Conservation (phyloP, 2,329 filamentous ascomycete species). For the Helotiales sp. region DNA sequence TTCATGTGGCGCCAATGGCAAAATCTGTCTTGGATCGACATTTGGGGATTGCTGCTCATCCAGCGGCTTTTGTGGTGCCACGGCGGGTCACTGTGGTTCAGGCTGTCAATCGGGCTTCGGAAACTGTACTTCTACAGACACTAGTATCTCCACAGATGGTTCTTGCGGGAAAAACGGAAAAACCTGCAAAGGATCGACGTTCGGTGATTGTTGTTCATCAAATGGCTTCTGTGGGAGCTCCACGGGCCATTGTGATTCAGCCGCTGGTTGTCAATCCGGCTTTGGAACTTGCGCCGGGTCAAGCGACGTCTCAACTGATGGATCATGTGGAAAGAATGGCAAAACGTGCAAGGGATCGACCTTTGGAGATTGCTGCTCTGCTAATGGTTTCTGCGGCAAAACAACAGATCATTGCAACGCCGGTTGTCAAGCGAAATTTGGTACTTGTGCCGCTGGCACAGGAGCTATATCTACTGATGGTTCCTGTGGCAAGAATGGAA, state of each 20-base stretch:
- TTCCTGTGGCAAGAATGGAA: background rate
- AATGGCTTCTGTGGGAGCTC: background rate
- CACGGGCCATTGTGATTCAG: background rate
- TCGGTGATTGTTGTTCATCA: background rate
- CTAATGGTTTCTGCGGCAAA: background rate
- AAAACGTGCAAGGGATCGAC: background rate
- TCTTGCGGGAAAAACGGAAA: background rate
- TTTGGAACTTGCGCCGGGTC: background rate
- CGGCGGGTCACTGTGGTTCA: too few species aligned
- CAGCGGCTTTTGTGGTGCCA: too few species aligned
- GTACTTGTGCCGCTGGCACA: background rate
- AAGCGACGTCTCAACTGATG: background rate
- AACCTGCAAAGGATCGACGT: background rate
- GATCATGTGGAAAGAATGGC: background rate
- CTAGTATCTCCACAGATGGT: background rate
- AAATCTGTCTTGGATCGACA: background rate
- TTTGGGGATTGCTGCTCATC: background rate
- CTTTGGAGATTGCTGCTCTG: background rate
- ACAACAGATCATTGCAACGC: background rate
- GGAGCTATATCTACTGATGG: background rate
- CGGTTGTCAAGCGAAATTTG: background rate
- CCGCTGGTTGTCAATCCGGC: background rate
- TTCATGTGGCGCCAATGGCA: background rate
- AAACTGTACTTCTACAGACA: background rate
- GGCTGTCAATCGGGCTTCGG: background rate